These are phyloP conservation scores for Prunus yedoensis DNA, from an alignment of 331 rosid genomes.

Conservation along the genomic window DNA sequence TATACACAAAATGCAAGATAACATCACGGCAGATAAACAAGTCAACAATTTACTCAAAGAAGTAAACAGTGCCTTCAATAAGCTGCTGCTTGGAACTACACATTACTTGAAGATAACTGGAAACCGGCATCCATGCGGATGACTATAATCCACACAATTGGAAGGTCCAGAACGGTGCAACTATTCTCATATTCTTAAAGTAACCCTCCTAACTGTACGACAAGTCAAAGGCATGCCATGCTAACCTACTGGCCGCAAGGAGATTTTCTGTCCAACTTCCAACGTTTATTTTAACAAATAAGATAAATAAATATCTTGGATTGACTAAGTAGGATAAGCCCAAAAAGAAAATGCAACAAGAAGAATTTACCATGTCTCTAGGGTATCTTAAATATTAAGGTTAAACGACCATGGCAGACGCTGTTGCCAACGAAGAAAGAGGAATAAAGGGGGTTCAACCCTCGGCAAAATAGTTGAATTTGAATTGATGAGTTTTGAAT, in stretches of 20 bases:
- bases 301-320: background rate
- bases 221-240: slow-evolving; percentile 12
- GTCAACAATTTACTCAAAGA: slow-evolving; percentile 8
- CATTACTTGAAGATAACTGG: slow-evolving; percentile 6
- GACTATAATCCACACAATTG: background rate
- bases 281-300: slow-evolving; percentile 4
- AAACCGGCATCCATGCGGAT: slow-evolving; percentile 2
- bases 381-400: slow-evolving; percentile 21
- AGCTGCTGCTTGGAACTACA: background rate
- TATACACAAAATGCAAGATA: slow-evolving; percentile 11
- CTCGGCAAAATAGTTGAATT: slow-evolving; percentile 45
- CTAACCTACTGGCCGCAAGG: slow-evolving; percentile 6
- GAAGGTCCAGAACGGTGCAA: slow-evolving; percentile 1
- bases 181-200: background rate
- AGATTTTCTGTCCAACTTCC: background rate
- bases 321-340: slow-evolving; percentile 26
- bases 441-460: slow-evolving; percentile 36
- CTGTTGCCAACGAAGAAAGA: slow-evolving; percentile 39
- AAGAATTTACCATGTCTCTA: slow-evolving; percentile 27
- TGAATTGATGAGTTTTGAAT: slow-evolving; percentile 38
- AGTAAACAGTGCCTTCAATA: slow-evolving; percentile 1
- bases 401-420: slow-evolving; percentile 25
- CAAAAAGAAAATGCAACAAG: slow-evolving; percentile 22
- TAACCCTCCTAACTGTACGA: slow-evolving; percentile 9
- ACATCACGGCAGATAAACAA: slow-evolving; percentile 16